phyloP scores from a whole-genome alignment of 176 grass and related monocot genomes.

The Hordeum vulgare region DNA sequence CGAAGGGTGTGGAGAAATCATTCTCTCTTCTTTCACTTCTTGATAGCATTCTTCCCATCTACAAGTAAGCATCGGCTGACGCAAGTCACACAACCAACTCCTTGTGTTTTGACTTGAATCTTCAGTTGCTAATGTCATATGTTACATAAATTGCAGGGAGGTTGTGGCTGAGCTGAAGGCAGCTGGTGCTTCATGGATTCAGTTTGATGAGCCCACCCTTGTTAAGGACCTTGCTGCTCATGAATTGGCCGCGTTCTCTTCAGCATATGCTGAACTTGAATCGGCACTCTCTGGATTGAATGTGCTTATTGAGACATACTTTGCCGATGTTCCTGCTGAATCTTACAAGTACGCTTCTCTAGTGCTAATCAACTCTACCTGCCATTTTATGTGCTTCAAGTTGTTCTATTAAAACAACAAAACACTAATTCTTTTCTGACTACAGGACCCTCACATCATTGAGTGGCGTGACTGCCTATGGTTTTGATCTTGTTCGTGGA shows the following conservation, averaged over 20 bases:
- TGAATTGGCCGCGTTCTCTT: conserved; percentile 71
- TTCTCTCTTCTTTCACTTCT: conserved; percentile 89
- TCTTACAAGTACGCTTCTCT: conserved; percentile 68
- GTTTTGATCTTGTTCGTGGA: conserved; percentile 86
- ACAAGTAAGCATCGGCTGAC: conserved; percentile 62
- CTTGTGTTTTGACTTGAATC: background rate
- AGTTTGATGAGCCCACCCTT: conserved; percentile 95
- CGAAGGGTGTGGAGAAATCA: conserved; percentile 91
- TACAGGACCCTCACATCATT: conserved; percentile 73
- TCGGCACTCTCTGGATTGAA: conserved; percentile 69
- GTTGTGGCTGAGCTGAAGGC: conserved; percentile 84
- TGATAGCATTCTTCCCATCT: conserved; percentile 65
- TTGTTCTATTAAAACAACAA: background rate
- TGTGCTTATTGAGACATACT: conserved; percentile 96
- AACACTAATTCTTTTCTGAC: conserved; percentile 17
- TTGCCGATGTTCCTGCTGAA: conserved; percentile 85
- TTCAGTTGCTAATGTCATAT: conserved; percentile 25
- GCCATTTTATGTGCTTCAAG: background rate
- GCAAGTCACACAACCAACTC: background rate
- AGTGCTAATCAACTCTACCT: background rate
- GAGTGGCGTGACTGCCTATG: conserved; percentile 59
- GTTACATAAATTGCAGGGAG: conserved; percentile 53
- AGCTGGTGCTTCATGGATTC: conserved; percentile 91
- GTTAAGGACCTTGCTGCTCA: conserved; percentile 77
- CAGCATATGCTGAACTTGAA: conserved; percentile 61